These are phyloP conservation scores for Phytopythium aichiense DNA, from an alignment of 352 stramenopile genomes.

Conservation along the genomic window DNA sequence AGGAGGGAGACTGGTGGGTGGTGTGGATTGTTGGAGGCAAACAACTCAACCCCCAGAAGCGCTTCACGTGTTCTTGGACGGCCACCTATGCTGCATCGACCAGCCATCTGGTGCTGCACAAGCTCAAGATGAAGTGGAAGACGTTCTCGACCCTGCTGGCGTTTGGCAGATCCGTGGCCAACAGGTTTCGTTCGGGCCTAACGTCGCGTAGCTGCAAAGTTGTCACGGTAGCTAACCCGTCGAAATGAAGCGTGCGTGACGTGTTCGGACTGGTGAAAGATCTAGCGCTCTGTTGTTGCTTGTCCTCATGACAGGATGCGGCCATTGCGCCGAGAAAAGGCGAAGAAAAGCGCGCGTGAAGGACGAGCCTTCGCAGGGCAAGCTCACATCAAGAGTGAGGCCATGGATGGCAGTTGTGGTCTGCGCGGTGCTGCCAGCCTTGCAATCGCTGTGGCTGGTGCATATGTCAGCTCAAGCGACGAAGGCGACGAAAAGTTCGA, in stretches of 20 bases:
- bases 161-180: not conserved
- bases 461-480: not conserved
- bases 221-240: too few relatives aligned
- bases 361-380: too few relatives aligned
- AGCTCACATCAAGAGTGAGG: not conserved
- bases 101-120: not conserved
- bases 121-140: not conserved
- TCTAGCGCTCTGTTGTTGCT: not conserved
- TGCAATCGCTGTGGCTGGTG: not conserved
- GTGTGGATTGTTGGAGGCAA: not conserved
- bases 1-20: not conserved
- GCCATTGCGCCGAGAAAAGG: not conserved
- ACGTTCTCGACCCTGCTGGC: not conserved
- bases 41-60: not conserved
- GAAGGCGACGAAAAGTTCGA: not conserved
- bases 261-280: not conserved
- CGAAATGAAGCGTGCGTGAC: not conserved
- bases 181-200: not conserved
- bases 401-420: not conserved
- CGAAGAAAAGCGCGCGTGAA: not conserved
- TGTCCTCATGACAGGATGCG: not conserved
- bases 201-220: not conserved
- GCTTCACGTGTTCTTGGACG: not conserved
- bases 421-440: not conserved
- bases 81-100: not conserved